Conservation (phyloP, 2,329 filamentous ascomycete species). For the Emmonsiellopsis sp. region DNA sequence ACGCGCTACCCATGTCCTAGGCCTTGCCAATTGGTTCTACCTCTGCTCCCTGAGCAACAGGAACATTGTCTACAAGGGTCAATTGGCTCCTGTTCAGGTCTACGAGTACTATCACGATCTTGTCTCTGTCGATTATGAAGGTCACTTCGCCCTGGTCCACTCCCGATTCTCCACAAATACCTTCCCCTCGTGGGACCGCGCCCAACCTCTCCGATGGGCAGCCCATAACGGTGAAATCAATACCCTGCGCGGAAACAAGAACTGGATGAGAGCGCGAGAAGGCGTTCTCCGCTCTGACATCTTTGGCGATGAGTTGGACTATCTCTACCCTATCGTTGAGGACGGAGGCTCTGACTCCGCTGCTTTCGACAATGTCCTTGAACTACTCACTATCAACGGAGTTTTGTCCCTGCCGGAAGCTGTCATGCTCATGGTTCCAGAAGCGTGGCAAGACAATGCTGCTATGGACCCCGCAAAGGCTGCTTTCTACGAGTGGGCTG, state of each 20-base stretch:
- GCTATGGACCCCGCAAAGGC: conserved; percentile 91
- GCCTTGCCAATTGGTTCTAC: conserved; percentile 98
- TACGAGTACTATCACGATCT: conserved; percentile 98
- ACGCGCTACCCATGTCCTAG: conserved; percentile 87
- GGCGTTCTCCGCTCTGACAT: conserved; percentile 88
- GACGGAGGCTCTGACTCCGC: conserved; percentile 95
- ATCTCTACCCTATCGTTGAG: conserved; percentile 88
- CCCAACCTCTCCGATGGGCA: conserved; percentile 90
- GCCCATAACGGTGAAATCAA: conserved; percentile 99
- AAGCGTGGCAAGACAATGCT: conserved; percentile 92
- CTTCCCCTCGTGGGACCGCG: conserved; percentile 96
- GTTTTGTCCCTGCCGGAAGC: conserved; percentile 91
- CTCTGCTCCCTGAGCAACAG: conserved; percentile 93
- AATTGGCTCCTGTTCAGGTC: conserved; percentile 86
- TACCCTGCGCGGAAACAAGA: conserved; percentile 94
- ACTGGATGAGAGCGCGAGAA: conserved; percentile 97
- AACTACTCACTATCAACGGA: conserved; percentile 88
- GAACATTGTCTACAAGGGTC: conserved; percentile 99
- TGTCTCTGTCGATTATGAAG: conserved; percentile 94
- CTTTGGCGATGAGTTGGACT: conserved; percentile 85
- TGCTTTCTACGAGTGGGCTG: conserved; percentile 97
- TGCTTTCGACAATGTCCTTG: conserved; percentile 93
- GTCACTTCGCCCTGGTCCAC: conserved; percentile 92
- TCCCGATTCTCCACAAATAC: conserved; percentile 98
- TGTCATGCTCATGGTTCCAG: conserved; percentile 97